These are phyloP conservation scores for Grosmannia serpens DNA, from an alignment of 2,329 filamentous ascomycete genomes.

Conservation along the genomic window DNA sequence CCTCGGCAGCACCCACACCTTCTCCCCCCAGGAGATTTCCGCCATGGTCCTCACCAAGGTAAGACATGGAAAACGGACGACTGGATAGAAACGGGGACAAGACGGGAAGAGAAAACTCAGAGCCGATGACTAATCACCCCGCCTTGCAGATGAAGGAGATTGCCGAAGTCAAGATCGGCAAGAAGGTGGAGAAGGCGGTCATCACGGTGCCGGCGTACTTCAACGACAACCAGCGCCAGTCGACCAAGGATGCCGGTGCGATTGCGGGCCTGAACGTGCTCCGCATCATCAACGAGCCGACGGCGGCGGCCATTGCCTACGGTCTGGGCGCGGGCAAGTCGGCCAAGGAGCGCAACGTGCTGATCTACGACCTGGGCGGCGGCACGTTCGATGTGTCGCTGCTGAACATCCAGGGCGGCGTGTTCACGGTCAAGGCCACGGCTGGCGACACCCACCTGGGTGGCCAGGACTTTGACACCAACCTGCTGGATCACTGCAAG, in stretches of 20 bases:
- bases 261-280: constrained; percentile 96
- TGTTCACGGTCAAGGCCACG: constrained; percentile 98
- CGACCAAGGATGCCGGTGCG: constrained; percentile 97
- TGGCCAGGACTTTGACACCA: constrained; percentile 94
- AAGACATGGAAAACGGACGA: constrained; percentile 16
- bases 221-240: constrained; percentile 99
- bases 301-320: constrained; percentile 95
- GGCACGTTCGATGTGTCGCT: constrained; percentile 99
- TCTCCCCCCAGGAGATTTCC: constrained; percentile 97
- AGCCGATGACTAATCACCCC: constrained; percentile 4
- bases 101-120: not conserved
- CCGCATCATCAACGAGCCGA: constrained; percentile 99
- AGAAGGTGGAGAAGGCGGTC: constrained; percentile 98
- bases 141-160: constrained; percentile 87
- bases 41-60: constrained; percentile 98
- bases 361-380: constrained; percentile 99
- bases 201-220: constrained; percentile 99
- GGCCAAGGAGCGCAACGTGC: constrained; percentile 94
- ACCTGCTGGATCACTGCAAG: constrained; percentile 92
- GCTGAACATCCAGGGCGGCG: constrained; percentile 96
- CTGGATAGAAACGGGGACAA: not conserved
- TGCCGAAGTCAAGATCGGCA: constrained; percentile 94
- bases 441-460: constrained; percentile 95
- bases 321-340: constrained; percentile 92
- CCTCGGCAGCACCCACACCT: constrained; percentile 85